Evolutionary conservation across 768 basidiomycete species (phyloP).

Genomic region (Mycena belliarum): DNA sequence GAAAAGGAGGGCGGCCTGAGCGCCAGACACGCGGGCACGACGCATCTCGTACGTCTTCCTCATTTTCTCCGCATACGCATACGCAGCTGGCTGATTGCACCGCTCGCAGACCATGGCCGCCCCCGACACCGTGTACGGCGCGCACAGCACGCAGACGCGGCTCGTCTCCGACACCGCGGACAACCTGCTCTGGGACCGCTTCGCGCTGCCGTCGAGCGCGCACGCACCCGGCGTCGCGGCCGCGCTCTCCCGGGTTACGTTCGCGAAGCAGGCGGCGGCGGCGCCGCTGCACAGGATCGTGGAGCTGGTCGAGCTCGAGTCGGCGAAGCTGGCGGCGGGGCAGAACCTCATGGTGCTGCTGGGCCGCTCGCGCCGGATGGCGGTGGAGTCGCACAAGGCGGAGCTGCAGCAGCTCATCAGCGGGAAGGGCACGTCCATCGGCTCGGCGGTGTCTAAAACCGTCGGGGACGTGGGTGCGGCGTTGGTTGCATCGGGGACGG

Average conservation of each 20-base stretch:
- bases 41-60: conserved; percentile 34
- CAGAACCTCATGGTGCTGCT: conserved; percentile 60
- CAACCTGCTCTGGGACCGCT: conserved; percentile 72
- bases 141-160: conserved; percentile 60
- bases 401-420: conserved; percentile 58
- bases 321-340: conserved; percentile 29
- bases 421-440: conserved; percentile 42
- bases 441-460: conserved; percentile 65
- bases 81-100: neutral
- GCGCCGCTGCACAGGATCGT: conserved; percentile 59
- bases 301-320: conserved; percentile 39
- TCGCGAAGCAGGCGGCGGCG: conserved; percentile 50
- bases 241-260: conserved; percentile 67
- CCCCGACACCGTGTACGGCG: conserved; percentile 74
- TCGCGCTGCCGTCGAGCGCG: conserved; percentile 37
- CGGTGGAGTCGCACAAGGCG: conserved; percentile 52
- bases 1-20: conserved; percentile 29
- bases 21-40: conserved; percentile 12
- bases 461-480: conserved; percentile 77
- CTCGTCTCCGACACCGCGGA: conserved; percentile 84
- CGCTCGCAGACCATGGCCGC: conserved; percentile 45
- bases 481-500: conserved; percentile 54
- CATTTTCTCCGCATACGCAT: conserved; percentile 4
- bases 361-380: conserved; percentile 76
- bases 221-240: conserved; percentile 30